phyloP scores from a whole-genome alignment of 164 flowering plant species.

The Macadamia tetraphylla region DNA sequence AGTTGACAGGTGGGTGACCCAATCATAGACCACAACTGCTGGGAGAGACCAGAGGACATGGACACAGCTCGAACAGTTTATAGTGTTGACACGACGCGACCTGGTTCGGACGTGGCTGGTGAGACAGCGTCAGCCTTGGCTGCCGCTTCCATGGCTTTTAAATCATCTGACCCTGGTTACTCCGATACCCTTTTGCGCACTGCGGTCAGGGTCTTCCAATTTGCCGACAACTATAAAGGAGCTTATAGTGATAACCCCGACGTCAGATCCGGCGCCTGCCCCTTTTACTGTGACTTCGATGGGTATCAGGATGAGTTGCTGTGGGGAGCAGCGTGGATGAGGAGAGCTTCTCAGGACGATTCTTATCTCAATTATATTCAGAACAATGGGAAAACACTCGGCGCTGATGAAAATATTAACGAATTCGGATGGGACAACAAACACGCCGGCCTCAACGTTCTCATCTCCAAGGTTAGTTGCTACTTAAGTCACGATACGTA shows the following conservation, averaged over 20 bases:
- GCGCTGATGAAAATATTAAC: conserved; percentile 78
- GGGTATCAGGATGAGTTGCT: conserved; percentile 98
- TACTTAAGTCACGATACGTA: too few relatives aligned
- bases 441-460: conserved; percentile 91
- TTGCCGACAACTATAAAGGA: conserved; percentile 75
- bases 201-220: conserved; percentile 55
- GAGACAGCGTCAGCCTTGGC: conserved; percentile 95
- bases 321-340: conserved; percentile 98
- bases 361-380: conserved; percentile 63
- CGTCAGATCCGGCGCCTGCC: conserved; percentile 73
- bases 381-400: conserved; percentile 75
- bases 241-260: conserved; percentile 86
- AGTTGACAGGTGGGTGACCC: conserved; percentile 86
- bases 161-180: conserved; percentile 66
- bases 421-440: conserved; percentile 99
- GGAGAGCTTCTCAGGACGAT: conserved; percentile 61
- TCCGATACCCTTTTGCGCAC: conserved; percentile 55
- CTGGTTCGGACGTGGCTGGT: conserved; percentile 93
- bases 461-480: conserved; percentile 67
- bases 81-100: conserved; percentile 61
- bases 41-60: conserved; percentile 99
- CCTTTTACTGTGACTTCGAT: conserved; percentile 85
- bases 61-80: conserved; percentile 84
- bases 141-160: conserved; percentile 84
- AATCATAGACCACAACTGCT: conserved; percentile 68